A percentile compares a stretch with the other conserved stretches of the same genome.
These are phyloP conservation scores for Massariosphaeria phaeospora DNA, from an alignment of 495 filamentous ascomycete genomes.

Conservation along the genomic window DNA sequence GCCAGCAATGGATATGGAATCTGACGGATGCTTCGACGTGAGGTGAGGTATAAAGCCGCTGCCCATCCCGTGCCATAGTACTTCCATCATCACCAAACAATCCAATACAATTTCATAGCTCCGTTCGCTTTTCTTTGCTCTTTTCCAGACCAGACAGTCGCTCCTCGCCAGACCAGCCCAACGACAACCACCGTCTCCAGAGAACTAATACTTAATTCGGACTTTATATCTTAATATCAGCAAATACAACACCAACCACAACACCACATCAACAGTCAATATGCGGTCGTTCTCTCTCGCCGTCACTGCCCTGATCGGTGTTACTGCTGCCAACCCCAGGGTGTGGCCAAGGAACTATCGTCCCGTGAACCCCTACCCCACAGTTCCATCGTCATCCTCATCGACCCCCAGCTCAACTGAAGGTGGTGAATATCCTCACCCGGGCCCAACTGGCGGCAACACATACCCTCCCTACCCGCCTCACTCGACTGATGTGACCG, in stretches of 20 bases:
- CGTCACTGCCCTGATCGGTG: slow-evolving; percentile 26
- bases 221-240: slow-evolving; percentile 1
- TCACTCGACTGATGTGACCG: neutral
- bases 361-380: neutral
- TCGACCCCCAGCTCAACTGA: neutral
- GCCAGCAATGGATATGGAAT: slow-evolving; percentile 25
- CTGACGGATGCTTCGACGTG: slow-evolving; percentile 3
- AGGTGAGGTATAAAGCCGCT: slow-evolving; percentile 16
- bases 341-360: slow-evolving; percentile 16
- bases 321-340: slow-evolving; percentile 25
- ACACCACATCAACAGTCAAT: slow-evolving; percentile 4
- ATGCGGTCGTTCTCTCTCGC: slow-evolving; percentile 26
- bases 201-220: slow-evolving; percentile 19
- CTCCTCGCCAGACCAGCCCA: slow-evolving; percentile 19
- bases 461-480: neutral
- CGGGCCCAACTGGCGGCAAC: neutral
- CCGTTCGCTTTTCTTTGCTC: slow-evolving; percentile 23
- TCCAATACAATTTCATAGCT: slow-evolving; percentile 20
- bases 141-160: slow-evolving; percentile 21
- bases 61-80: neutral
- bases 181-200: slow-evolving; percentile 19
- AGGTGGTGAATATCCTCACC: neutral
- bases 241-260: no score
- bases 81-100: slow-evolving; percentile 20
- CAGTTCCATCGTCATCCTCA: neutral